Conservation (phyloP, 2,329 filamentous ascomycete species). For the Trichoderma sp. region DNA sequence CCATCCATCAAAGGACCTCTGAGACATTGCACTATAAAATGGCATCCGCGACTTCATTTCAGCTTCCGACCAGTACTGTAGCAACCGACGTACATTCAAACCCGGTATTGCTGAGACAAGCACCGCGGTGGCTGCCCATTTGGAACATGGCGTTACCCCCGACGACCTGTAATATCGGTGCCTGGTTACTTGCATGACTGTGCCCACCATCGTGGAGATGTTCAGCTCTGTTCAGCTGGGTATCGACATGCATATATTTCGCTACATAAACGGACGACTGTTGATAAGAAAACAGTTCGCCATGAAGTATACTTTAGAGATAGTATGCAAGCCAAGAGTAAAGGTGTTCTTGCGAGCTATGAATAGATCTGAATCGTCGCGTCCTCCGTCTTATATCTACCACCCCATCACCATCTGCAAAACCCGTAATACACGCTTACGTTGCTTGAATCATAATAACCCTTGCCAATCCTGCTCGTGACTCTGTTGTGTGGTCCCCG, state of each 20-base stretch:
- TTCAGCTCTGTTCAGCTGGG: not conserved
- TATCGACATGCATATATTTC: not conserved
- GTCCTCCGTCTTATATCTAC: not conserved
- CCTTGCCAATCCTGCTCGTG: not conserved
- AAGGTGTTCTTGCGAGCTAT: not conserved
- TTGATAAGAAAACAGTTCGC: not conserved
- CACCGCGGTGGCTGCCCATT: not conserved
- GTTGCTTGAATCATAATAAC: not conserved
- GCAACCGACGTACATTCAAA: not conserved
- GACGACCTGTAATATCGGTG: not conserved
- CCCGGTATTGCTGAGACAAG: not conserved
- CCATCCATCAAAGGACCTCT: no score
- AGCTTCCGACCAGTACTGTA: not conserved
- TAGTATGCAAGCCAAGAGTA: not conserved
- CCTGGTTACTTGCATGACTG: constrained; percentile 16
- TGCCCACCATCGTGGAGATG: not conserved
- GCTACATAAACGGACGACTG: no score
- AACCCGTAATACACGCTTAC: not conserved
- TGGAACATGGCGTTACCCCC: not conserved
- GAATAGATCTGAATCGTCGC: not conserved
- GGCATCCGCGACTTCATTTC: not conserved
- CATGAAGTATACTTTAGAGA: not conserved
- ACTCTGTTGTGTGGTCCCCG: not conserved
- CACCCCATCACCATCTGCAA: not conserved
- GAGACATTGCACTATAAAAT: not conserved